Evolutionary conservation across 2,329 filamentous ascomycete genomes (phyloP), one percentile per base, ranked within the genome.

Genomic region (Pezicula carpinea): DNA sequence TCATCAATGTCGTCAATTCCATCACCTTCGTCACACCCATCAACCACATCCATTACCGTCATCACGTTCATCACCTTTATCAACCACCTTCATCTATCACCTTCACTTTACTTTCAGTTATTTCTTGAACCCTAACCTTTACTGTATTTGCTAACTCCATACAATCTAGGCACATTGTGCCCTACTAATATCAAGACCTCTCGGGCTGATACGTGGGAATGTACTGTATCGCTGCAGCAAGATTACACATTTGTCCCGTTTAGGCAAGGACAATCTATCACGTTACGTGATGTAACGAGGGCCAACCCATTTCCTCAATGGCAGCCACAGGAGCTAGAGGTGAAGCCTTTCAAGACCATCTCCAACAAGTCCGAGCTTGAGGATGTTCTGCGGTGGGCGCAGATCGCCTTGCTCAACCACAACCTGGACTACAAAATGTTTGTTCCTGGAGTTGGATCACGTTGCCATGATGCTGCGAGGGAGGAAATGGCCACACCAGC

Each of bases 331-430:
- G 18, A 67, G 3, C 14, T 51, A 1, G 39, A 40, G 0, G 70
- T 74, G 0, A 72, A 71, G 23, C 72, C 77, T 1, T 95, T 95
- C 55, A 80, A 80, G 39, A 80, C 72, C 0, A 75, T 91, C 19
- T 68, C 73, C 0, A 70, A 84, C 14, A 82, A 82, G 36, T 61
- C 65, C 0, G 70, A 85, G 1, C 80, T 95, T 0, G 83, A 88
- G 49, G 71, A 80, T 0, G 76, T 84, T 0, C 75, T 96, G 0
- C 74, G 75, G 5, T 87, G 83, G 69, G 90, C 89, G 0, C 90
- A 96, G 55, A 68, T 87, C 0, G 89, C 89, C 0, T 82, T 86
- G 0, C 66, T 95, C 0, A 92, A 89, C 44, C 88, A 87, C 0
- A 66, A 70, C 2, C 67, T 69, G 0, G 69, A 77, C 3, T 72